Evolutionary conservation across 441 rosid species (phyloP).

Genomic region (Erodium chrysanthum): DNA sequence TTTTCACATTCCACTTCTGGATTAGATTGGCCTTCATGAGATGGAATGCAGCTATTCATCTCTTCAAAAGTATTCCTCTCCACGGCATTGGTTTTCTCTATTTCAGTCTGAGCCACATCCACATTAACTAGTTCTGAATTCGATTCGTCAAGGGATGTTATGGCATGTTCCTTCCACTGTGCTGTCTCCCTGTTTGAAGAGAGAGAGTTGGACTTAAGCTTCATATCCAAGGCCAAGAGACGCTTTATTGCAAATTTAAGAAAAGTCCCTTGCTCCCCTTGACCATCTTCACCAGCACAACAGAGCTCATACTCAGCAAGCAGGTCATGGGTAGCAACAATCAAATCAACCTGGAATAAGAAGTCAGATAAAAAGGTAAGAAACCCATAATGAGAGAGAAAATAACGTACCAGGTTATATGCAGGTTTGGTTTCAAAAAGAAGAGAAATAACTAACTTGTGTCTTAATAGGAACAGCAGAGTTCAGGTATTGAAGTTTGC

Average conservation of each 20-base stretch:
- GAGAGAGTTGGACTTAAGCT: conserved; percentile 59
- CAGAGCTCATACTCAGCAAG: conserved; percentile 94
- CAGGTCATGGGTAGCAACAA: conserved; percentile 79
- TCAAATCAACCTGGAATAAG: conserved; percentile 64
- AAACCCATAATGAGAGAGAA: conserved; percentile 12
- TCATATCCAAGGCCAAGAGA: conserved; percentile 85
- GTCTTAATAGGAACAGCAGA: conserved; percentile 48
- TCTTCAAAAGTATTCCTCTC: conserved; percentile 37
- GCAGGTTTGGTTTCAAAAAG: neutral
- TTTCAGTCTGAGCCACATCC: conserved; percentile 38
- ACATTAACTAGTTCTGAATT: conserved; percentile 30
- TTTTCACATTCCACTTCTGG: conserved; percentile 23
- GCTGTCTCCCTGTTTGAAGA: conserved; percentile 38
- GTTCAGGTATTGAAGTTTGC: conserved; percentile 90
- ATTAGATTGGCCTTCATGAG: conserved; percentile 21
- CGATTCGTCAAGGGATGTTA: conserved; percentile 32
- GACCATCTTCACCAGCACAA: conserved; percentile 68
- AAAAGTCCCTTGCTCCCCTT: conserved; percentile 86
- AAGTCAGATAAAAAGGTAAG: conserved; percentile 8
- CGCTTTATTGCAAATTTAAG: conserved; percentile 92
- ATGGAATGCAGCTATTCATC: conserved; percentile 18
- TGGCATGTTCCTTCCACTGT: conserved; percentile 28
- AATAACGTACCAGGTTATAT: conserved; percentile 4
- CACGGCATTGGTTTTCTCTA: conserved; percentile 22
- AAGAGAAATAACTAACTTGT: conserved; percentile 46